Percentiles rank a stretch among this genome's conserved stretches.
Evolutionary conservation across 2,329 filamentous ascomycete genomes (phyloP).

Genomic region (Aspergillus ibericus): DNA sequence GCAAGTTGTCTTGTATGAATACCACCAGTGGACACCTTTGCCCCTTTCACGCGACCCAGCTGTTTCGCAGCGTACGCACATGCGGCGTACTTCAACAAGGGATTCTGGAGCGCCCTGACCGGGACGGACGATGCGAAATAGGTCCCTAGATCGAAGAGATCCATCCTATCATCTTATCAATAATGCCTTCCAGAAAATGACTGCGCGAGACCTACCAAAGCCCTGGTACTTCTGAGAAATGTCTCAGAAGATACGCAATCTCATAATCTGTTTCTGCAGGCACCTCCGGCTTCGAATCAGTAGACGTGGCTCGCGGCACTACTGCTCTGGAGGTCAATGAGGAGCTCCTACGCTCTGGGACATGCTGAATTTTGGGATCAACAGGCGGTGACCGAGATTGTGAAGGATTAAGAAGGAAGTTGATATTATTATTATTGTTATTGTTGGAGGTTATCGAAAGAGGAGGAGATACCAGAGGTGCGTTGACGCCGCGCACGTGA

Average conservation of each 20-base stretch:
- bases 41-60: constrained; percentile 55
- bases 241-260: constrained; percentile 59
- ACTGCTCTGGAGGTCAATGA: constrained; percentile 30
- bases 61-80: constrained; percentile 65
- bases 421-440: constrained; percentile 50
- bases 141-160: constrained; percentile 51
- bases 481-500: constrained; percentile 33
- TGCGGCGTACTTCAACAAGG: constrained; percentile 53
- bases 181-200: not conserved
- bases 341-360: constrained; percentile 29
- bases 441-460: constrained; percentile 43
- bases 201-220: constrained; percentile 49
- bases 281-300: constrained; percentile 26
- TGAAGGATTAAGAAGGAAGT: constrained; percentile 57
- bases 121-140: constrained; percentile 64
- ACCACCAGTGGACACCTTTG: constrained; percentile 52
- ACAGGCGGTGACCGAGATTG: constrained; percentile 46
- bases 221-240: constrained; percentile 61
- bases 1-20: constrained; percentile 47
- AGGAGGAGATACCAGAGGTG: constrained; percentile 43
- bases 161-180: constrained; percentile 39
- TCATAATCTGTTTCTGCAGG: constrained; percentile 53
- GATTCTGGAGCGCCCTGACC: constrained; percentile 54
- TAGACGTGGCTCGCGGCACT: constrained; percentile 17
- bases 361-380: constrained; percentile 42